These are phyloP conservation scores for Fusarium sp. DNA, from an alignment of 2,329 filamentous ascomycete species.

Conservation along the genomic window DNA sequence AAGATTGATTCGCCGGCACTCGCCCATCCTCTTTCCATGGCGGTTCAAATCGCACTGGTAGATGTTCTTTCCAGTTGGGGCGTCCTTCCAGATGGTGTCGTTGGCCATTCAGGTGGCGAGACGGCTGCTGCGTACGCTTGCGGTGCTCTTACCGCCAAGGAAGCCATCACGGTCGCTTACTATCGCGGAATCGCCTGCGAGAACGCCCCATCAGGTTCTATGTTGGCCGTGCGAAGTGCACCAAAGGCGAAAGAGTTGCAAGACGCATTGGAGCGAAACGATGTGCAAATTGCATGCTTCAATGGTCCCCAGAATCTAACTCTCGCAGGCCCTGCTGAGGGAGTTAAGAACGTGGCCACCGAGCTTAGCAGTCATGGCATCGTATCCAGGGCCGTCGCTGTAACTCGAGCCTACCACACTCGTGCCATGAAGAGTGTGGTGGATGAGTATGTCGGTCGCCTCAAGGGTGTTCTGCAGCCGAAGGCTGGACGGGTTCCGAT, in stretches of 20 bases:
- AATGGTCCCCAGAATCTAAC: slow-evolving; percentile 44
- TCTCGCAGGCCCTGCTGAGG: slow-evolving; percentile 39
- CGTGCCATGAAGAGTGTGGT: slow-evolving; percentile 40
- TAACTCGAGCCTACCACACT: slow-evolving; percentile 44
- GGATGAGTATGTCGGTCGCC: slow-evolving; percentile 35
- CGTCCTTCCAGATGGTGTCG: slow-evolving; percentile 36
- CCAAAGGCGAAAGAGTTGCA: slow-evolving; percentile 37
- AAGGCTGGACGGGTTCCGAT: slow-evolving; percentile 36
- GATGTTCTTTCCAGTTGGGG: slow-evolving; percentile 43
- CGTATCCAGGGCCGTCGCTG: slow-evolving; percentile 37
- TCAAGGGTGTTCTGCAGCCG: slow-evolving; percentile 29
- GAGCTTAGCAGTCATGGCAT: slow-evolving; percentile 37
- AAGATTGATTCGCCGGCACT: slow-evolving; percentile 34
- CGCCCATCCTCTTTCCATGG: slow-evolving; percentile 40
- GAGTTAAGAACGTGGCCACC: slow-evolving; percentile 33
- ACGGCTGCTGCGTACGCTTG: slow-evolving; percentile 44
- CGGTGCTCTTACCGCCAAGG: slow-evolving; percentile 41
- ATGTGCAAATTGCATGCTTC: slow-evolving; percentile 45
- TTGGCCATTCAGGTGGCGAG: slow-evolving; percentile 44
- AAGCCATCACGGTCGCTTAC: slow-evolving; percentile 41
- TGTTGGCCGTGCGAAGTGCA: slow-evolving; percentile 39
- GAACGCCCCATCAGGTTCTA: slow-evolving; percentile 38
- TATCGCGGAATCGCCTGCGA: slow-evolving; percentile 42
- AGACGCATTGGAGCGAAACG: slow-evolving; percentile 33
- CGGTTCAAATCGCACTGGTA: slow-evolving; percentile 38